These are phyloP conservation scores for Microglena sp. DNA, from an alignment of 139 green algal genomes.

Conservation along the genomic window DNA sequence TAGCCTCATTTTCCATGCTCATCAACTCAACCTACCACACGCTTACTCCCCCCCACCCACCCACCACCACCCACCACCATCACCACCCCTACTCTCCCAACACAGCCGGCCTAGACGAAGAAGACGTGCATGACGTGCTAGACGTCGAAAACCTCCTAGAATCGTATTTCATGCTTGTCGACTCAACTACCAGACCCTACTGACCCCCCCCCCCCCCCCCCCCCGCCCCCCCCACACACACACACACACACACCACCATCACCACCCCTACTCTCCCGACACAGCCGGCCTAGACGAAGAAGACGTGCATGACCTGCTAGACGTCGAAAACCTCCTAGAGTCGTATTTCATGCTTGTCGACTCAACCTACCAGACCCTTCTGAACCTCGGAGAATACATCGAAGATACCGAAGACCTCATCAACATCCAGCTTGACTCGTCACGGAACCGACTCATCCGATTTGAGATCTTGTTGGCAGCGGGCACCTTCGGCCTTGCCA, in stretches of 20 bases:
- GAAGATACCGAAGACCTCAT: conserved; percentile 96
- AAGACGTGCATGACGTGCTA: conserved; percentile 22
- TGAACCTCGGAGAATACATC: conserved; percentile 71
- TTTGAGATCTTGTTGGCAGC: conserved; percentile 47
- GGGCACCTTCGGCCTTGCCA: conserved; percentile 53
- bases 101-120: no score
- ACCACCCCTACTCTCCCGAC: no score
- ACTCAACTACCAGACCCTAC: conserved; percentile 22
- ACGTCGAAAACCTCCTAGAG: conserved; percentile 53
- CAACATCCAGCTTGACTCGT: conserved; percentile 89
- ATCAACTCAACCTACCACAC: conserved; percentile 58
- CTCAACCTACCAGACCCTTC: conserved; percentile 53
- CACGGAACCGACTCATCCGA: conserved; percentile 72
- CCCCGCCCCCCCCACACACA: no score
- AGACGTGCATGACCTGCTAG: conserved; percentile 34
- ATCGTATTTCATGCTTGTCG: conserved; percentile 54
- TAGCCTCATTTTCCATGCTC: conserved; percentile 50
- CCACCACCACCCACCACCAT: not conserved
- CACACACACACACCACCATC: not conserved
- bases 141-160: conserved; percentile 57
- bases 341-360: conserved; percentile 57
- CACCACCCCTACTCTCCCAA: no score
- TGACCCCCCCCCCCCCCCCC: no score
- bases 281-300: not conserved
- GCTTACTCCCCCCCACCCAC: conserved; percentile 32